Base-by-base conservation (phyloP, 495 filamentous ascomycete species). In the Chaetomidium leptoderma region DNA sequence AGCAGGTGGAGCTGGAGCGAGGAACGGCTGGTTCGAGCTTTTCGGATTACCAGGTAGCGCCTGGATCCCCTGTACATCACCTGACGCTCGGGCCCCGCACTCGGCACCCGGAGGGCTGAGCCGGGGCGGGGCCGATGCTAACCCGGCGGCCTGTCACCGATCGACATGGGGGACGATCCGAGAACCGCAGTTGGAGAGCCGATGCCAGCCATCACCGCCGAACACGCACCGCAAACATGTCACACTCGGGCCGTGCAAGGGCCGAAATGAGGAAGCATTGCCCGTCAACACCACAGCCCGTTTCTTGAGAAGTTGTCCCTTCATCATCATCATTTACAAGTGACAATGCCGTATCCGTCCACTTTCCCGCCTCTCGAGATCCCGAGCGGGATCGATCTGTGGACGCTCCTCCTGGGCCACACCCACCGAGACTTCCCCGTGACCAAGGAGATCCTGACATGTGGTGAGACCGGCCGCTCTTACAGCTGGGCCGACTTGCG, bases 401-500 rank as follows among this genome's bases (percentile, higher is more conserved):
- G 84, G 84, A 75, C 77, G 0, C 86, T 95, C 45, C 67, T 97
- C 9, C 92, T 96, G 67, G 44, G 26, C 0, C 26, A 58, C 45
- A 27, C 11, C 14, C 30, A 32, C 6, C 11, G 53, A 29, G 43
- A 48, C 24, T 70, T 70, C 24, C 58, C 65, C n/a, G 19, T 24
- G 9, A 57, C 65, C 46, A 67, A 68, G 37, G 91, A 88, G 53
- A 87, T 96, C 66, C 91, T 89, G 71, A 75, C 83, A 54, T 90
- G 95, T 74, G 81, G 84, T 55, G 82, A 87, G 46, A 91, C 87
- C 0, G 74, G 78, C 37, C 85, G 88, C 24, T 78, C 79, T 14
- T 88, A 95, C 70, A 96, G 85, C 54, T 93, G 82, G 73, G 74
- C 78, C n/a, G 76, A 87, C 43, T 69, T 89, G 29, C 85, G 81